Percentiles rank a stretch among this genome's conserved stretches.
Conservation (phyloP, 2,329 filamentous ascomycete genomes). For the Nigrospora osmanthi region DNA sequence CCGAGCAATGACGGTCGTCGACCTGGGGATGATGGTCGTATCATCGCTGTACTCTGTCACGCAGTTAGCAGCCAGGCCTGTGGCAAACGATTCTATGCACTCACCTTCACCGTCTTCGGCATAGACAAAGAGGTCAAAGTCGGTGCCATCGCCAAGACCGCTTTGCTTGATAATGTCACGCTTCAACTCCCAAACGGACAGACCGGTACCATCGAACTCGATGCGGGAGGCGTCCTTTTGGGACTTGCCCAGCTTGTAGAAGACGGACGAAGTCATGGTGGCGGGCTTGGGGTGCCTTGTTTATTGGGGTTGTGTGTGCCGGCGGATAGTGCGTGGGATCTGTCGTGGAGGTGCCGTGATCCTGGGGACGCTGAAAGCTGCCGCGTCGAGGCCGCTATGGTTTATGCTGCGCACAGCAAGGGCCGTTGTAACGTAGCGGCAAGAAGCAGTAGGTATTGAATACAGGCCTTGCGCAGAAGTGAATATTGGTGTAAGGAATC, state of each 20-base stretch:
- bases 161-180: constrained; percentile 96
- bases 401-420: too few species aligned
- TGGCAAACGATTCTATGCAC: constrained; percentile 17
- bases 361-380: too few species aligned
- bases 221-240: constrained; percentile 92
- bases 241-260: constrained; percentile 98
- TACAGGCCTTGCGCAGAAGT: too few species aligned
- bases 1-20: constrained; percentile 85
- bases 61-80: constrained; percentile 8
- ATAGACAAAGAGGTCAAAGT: constrained; percentile 93
- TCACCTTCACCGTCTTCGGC: constrained; percentile 88
- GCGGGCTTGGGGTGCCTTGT: constrained; percentile 9
- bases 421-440: too few species aligned
- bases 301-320: too few species aligned
- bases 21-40: constrained; percentile 92
- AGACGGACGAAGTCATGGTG: constrained; percentile 91
- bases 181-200: constrained; percentile 97
- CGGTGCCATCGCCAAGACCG: constrained; percentile 87
- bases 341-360: too few species aligned
- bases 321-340: too few species aligned
- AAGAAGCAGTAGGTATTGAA: too few species aligned
- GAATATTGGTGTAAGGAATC: too few species aligned
- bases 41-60: constrained; percentile 88
- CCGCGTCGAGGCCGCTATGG: too few species aligned
- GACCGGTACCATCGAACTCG: constrained; percentile 93